Evolutionary conservation across 2,329 filamentous ascomycete species (phyloP).

Genomic region (Aspergillaceae sp.): DNA sequence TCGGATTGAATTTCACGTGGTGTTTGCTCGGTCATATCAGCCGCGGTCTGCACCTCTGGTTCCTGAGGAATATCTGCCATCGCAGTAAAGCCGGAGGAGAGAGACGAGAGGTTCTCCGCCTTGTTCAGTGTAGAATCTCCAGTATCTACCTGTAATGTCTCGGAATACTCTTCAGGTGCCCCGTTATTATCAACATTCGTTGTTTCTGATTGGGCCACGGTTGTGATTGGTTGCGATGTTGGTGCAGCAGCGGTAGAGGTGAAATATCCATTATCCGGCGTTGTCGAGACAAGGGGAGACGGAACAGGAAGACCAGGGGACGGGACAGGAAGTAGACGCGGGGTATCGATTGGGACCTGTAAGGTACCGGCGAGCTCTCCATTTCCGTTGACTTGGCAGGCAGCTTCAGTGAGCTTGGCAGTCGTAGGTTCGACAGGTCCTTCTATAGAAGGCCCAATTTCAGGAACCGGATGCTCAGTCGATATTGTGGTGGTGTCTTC

Average conservation of each 20-base stretch:
- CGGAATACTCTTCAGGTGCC: neutral
- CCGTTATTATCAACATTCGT: neutral
- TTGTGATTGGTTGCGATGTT: constrained; percentile 4
- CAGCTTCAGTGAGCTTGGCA: neutral
- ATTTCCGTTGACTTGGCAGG: neutral
- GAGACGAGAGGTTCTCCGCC: neutral
- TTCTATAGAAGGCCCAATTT: neutral
- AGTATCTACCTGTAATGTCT: neutral
- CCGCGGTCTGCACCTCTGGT: neutral
- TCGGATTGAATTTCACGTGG: neutral
- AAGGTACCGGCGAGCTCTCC: neutral
- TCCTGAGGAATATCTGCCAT: neutral
- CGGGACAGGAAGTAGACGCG: constrained; percentile 29
- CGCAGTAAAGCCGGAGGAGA: neutral
- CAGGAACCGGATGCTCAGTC: neutral
- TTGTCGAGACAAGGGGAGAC: constrained; percentile 27
- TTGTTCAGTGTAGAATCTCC: neutral
- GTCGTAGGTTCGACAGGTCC: neutral
- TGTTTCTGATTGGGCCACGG: constrained; percentile 1
- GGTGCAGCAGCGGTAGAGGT: constrained; percentile 10
- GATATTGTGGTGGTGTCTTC: neutral
- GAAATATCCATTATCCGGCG: constrained; percentile 25
- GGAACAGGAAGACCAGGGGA: constrained; percentile 34
- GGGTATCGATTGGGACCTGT: constrained; percentile 25
- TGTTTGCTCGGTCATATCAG: neutral